phyloP scores from a whole-genome alignment of 306 rosid species.

The Rosa rugosa region DNA sequence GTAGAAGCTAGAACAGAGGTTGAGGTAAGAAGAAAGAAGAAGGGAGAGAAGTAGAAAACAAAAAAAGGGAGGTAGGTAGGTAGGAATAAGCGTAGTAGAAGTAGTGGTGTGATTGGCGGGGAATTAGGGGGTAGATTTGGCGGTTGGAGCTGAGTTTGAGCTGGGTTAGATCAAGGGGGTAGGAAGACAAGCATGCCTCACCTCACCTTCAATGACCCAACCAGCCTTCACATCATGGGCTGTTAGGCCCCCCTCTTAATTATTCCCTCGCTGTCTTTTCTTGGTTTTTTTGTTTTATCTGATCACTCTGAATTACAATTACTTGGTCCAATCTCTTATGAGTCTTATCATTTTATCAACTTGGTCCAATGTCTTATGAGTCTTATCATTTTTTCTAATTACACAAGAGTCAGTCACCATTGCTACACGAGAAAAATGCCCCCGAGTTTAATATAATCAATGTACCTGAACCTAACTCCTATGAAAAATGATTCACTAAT shows the following conservation, averaged over 20 bases:
- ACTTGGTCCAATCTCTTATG: no score
- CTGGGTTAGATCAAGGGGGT: not conserved
- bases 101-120: slow-evolving; percentile 22
- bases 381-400: no score
- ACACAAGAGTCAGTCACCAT: no score
- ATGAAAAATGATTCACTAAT: no score
- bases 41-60: not conserved
- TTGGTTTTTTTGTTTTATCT: not conserved
- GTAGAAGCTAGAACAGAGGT: not conserved
- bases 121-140: slow-evolving; percentile 25
- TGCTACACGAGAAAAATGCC: no score
- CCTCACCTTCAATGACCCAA: slow-evolving; percentile 25
- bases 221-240: not conserved
- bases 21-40: not conserved
- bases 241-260: not conserved
- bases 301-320: accelerated
- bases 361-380: no score
- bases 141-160: slow-evolving; percentile 17
- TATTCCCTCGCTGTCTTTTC: not conserved
- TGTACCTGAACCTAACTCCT: no score
- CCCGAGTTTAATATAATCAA: no score
- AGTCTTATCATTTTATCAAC: no score
- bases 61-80: not conserved
- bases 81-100: slow-evolving; percentile 7
- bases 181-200: slow-evolving; percentile 16